Evolutionary conservation across 257 asterid species (phyloP), one percentile per base, ranked within the genome.

Genomic region (Cruciata laevipes): DNA sequence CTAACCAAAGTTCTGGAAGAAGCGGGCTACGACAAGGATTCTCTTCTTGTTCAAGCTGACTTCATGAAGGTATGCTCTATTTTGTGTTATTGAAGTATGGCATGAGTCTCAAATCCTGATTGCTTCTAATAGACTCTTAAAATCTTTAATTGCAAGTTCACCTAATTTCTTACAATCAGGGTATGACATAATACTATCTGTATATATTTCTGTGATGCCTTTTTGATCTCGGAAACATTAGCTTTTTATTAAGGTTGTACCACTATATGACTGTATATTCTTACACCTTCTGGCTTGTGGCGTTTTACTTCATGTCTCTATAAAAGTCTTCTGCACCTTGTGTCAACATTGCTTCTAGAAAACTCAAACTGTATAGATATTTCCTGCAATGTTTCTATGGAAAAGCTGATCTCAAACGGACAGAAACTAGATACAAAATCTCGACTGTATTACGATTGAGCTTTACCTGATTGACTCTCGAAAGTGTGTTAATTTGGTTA

Each of bases 1-100:
- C 84, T 91, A 51, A 59, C 80, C 64, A 85, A 79, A 59, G 96
- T 91, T 82, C 95, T 89, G 21, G 95, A 85, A 81, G 98, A 91
- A 83, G 95, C 98, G 44, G 92, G 96, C 77, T 89, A 87, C 77
- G 65, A 76, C 57, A 85, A 79, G 79, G 92, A 84, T 80, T 83
- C 96, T 49, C 47, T 85, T 56, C 73, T 87, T 59, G 82, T 77
- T 73, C 95, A 79, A 72, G 76, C 92, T 37, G 95, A 91, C 79
- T 91, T 87, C 86, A 76, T 87, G 76, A 89, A 83, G 96, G 96
- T 89, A 72, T 58, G 11, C 57, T n/a, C 57, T 3, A 40, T 67
- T 55, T 27, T 35, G 20, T 8, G 11, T 13, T 12, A 32, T 16
- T 58, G 51, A 31, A 51, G 71, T 53, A 13, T n/a, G 20, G 38